Base-by-base conservation (phyloP, 257 asterid species). In the Solanum corneliomulleri region DNA sequence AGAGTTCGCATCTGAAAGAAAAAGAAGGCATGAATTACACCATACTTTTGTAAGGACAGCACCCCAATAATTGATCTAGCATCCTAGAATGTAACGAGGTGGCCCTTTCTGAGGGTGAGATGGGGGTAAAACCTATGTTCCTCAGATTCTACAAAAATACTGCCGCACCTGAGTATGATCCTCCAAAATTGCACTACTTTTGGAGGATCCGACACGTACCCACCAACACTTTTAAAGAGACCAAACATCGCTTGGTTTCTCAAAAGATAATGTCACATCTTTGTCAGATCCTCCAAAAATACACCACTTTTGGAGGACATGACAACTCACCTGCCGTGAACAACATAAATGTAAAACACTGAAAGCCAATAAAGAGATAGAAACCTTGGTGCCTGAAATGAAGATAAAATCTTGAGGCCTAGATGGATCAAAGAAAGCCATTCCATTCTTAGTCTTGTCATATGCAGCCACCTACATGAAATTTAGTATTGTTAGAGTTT, bases 381-480 rank as follows among this genome's bases (percentile, higher is more conserved):
- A 35, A 72, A 72, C 81, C 81, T 72, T 72, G 81, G 49, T 72
- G 47, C 81, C 81, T 10, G 81, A 72, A 72, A 72, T 72, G 49
- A 72, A 72, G 81, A 72, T 9, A 72, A 72, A 72, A 72, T 72
- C 81, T 72, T 72, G 80, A 72, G 49, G 15, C 47, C 80, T 72
- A 20, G 80, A 72, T 41, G 49, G 29, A 9, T 72, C 80, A 89
- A 95, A 97, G 94, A 97, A 95, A 29, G 98, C 98, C 99, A 95
- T 97, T 91, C 93, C 94, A 56, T 92, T 66, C 90, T 90, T 96
- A 33, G 94, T 94, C 92, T 94, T 95, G 87, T 97, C 99, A 84
- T 96, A 95, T 15, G 99, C 99, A 84, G 99, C 99, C 82, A 95
- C 98, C 99, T 95, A 90, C 88, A 85, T 18, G 80, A 11, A 84